These are phyloP conservation scores for Lipomyces lipofer DNA, from an alignment of 805 yeast species.

Conservation along the genomic window DNA sequence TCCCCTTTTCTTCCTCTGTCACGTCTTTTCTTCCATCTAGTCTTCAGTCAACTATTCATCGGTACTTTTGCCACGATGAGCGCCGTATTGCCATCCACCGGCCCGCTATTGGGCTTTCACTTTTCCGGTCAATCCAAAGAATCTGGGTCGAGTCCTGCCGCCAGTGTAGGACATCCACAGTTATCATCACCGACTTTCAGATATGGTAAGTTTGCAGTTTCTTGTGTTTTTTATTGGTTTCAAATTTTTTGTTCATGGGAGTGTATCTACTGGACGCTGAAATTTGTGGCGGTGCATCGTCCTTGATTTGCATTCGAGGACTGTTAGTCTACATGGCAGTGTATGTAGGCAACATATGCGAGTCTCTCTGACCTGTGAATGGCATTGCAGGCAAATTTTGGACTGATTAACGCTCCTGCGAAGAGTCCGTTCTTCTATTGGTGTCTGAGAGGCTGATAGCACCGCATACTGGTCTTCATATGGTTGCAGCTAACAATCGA, in stretches of 20 bases:
- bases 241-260: not conserved
- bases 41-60: not conserved
- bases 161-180: not conserved
- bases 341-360: too few species aligned
- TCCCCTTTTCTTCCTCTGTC: not conserved
- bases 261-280: too few species aligned
- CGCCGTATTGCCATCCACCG: conserved; percentile 27
- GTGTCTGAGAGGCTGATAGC: not conserved
- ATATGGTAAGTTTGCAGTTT: conserved; percentile 18
- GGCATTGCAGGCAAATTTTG: too few species aligned
- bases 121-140: conserved; percentile 18
- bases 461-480: not conserved
- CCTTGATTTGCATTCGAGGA: too few species aligned
- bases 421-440: too few species aligned
- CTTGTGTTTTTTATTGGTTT: not conserved
- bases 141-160: conserved; percentile 2
- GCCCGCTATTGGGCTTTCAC: conserved; percentile 27
- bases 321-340: too few species aligned
- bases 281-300: too few species aligned
- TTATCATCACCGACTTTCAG: conserved; percentile 3
- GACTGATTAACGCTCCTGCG: too few species aligned
- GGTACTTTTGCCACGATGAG: too few species aligned
- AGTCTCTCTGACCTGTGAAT: too few species aligned
- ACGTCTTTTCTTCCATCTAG: not conserved
- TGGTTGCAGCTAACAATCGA: too few species aligned